Base-by-base conservation (phyloP, 768 basidiomycete genomes). In the Rhizopogon vesiculosus region DNA sequence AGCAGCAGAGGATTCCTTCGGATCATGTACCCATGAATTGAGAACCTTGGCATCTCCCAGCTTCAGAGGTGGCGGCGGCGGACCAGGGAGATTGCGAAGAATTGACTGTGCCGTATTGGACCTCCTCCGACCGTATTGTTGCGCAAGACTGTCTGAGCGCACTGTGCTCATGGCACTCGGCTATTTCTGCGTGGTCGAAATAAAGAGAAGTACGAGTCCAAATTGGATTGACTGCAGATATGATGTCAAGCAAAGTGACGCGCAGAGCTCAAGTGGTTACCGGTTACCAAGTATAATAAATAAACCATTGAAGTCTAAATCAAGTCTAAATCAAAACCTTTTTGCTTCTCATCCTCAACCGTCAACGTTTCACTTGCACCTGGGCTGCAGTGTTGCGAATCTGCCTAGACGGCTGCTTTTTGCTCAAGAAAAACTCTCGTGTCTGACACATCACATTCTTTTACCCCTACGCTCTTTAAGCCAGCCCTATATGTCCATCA, bases 31-130 rank as follows among this genome's bases (percentile, higher is more conserved):
- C 89, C 90, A 91, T 12, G 78, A 76, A 39, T 83, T 87, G 45
- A 91, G 72, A 2, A 78, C 71, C 61, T 82, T 85, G 5, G 71
- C 75, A 59, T 88, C 88, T 13, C 89, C 89, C 19, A 81, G 62
- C 64, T 78, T 78, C 15, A 91, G 72, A 0, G 83, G 81, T 16
- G 69, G 59, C 18, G 73, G 54, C 4, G 76, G 74, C 5, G 75
- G 68, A 10, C 35, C 48, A 25, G 48, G 48, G 15, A 22, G 35
- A 35, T 77, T 71, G 56, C 82, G 78, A 57, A 82, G 76, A 56
- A 81, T 72, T 3, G 89, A 91, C 53, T 87, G 87, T 0, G 81
- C 78, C 1, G 89, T 91, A 66, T 89, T 89, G 38, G 89, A 89
- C 45, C 89, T 80, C 59, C 85, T 80, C 42, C 87, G 80, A 55